Percentiles rank a stretch among this genome's conserved stretches.
These are phyloP conservation scores for Yarrowia sp. DNA, from an alignment of 805 yeast genomes.

Conservation along the genomic window DNA sequence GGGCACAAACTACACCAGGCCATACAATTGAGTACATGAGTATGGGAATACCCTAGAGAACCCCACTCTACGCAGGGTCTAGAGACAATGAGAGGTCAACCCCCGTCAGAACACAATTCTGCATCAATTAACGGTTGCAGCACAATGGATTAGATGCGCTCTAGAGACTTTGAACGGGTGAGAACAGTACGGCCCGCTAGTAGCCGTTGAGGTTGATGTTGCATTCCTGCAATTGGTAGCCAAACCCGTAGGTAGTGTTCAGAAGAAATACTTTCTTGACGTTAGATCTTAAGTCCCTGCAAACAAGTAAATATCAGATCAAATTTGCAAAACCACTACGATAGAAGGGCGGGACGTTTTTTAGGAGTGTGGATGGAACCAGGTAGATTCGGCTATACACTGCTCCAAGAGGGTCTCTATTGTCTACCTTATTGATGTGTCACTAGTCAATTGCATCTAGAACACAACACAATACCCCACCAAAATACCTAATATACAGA, in stretches of 20 bases:
- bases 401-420: no score
- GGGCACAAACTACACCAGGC: background rate
- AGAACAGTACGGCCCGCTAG: constrained; percentile 1
- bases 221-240: background rate
- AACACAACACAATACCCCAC: background rate
- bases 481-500: background rate
- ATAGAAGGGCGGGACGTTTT: no score
- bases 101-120: background rate
- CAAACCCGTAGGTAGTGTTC: background rate
- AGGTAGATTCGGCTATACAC: no score
- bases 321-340: no score
- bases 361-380: no score
- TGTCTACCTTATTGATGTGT: background rate
- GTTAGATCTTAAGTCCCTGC: no score
- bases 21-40: background rate
- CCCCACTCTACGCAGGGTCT: background rate
- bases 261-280: no score
- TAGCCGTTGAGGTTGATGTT: background rate
- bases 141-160: background rate
- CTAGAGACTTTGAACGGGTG: background rate
- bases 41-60: background rate
- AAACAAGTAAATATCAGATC: no score
- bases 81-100: background rate
- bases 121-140: background rate
- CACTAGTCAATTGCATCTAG: background rate